phyloP scores from a whole-genome alignment of 306 rosid species.

The Benincasa hispida region DNA sequence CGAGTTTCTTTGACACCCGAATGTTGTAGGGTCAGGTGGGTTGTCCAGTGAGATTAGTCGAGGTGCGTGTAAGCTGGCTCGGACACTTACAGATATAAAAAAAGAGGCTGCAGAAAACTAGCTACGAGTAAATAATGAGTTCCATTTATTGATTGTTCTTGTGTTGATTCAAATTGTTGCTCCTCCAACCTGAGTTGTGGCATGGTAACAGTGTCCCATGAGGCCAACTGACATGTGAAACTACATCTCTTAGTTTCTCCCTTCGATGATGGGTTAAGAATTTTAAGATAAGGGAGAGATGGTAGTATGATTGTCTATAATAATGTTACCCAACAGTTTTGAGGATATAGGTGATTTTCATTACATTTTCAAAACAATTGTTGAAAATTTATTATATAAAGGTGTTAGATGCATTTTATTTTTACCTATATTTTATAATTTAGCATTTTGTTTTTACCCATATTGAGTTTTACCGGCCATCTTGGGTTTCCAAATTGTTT shows the following conservation, averaged over 20 bases:
- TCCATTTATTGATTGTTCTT: background rate
- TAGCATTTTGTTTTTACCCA: background rate
- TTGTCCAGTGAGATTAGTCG: no score
- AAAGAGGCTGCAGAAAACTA: no score
- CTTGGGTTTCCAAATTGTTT: background rate
- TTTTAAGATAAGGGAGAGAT: background rate
- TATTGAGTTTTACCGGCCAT: background rate
- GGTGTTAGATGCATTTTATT: background rate
- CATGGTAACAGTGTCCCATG: background rate
- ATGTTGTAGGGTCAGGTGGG: no score
- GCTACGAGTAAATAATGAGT: no score
- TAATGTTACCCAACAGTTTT: background rate
- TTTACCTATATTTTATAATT: background rate
- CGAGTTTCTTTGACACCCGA: no score
- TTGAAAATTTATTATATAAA: background rate
- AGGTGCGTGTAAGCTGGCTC: no score
- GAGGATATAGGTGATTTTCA: background rate
- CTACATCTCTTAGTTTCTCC: background rate
- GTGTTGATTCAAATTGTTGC: background rate
- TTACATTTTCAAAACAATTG: background rate
- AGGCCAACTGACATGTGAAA: background rate
- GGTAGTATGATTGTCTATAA: background rate
- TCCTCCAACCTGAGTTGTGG: background rate
- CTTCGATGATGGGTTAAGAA: background rate
- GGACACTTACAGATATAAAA: no score